Conservation (phyloP, 495 filamentous ascomycete genomes). For the Amniculicola lignicola region DNA sequence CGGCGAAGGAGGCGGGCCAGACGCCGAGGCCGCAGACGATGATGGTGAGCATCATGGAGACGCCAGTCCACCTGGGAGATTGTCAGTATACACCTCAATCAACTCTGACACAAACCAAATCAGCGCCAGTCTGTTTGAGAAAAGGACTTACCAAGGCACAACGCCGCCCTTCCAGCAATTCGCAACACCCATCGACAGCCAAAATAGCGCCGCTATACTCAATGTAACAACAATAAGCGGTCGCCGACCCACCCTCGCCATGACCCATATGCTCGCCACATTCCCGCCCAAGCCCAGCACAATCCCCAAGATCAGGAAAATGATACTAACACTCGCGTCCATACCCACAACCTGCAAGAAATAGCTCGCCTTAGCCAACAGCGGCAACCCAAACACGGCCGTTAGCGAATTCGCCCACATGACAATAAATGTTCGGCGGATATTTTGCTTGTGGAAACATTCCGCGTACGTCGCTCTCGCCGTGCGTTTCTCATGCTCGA, state of each 20-base stretch:
- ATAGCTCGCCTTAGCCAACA: conserved; percentile 22
- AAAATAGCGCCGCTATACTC: not conserved
- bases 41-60: conserved; percentile 23
- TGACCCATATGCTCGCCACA: conserved; percentile 11
- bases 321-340: conserved; percentile 11
- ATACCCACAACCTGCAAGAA: conserved; percentile 27
- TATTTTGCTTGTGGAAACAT: conserved; percentile 18
- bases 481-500: conserved; percentile 11
- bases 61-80: conserved; percentile 12
- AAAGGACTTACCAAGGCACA: conserved; percentile 17
- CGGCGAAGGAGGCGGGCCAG: conserved; percentile 25
- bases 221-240: conserved; percentile 8
- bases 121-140: too few relatives aligned
- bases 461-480: conserved; percentile 10
- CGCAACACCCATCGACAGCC: conserved; percentile 16
- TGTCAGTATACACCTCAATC: not conserved
- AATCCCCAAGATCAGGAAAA: conserved; percentile 27
- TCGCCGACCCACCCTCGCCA: conserved; percentile 10
- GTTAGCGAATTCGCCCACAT: conserved; percentile 20
- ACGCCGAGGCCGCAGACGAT: conserved; percentile 16
- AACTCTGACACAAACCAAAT: not conserved
- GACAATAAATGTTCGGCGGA: conserved; percentile 22
- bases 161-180: conserved; percentile 14
- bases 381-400: conserved; percentile 13
- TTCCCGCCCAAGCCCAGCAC: conserved; percentile 20